phyloP scores from a whole-genome alignment of 768 basidiomycete genomes.

The Atractiella rhizophila region DNA sequence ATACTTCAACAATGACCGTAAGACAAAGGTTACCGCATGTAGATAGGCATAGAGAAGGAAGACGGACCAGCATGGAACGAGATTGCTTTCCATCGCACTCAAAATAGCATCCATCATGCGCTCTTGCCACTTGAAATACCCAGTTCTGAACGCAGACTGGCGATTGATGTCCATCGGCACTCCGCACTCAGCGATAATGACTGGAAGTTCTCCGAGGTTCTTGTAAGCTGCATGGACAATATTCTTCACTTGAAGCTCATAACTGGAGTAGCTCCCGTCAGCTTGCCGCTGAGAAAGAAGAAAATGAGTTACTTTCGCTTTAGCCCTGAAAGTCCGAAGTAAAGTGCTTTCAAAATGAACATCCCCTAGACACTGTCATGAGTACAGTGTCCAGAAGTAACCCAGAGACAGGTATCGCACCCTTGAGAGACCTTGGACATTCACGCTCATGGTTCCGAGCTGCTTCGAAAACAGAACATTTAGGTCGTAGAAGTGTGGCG shows the following conservation, averaged over 20 bases:
- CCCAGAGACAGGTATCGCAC: conserved; percentile 25
- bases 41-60: neutral
- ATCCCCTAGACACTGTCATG: too few species aligned
- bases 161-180: conserved; percentile 90
- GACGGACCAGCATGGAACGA: conserved; percentile 47
- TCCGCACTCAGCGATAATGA: conserved; percentile 76
- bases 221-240: conserved; percentile 44
- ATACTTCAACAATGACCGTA: conserved; percentile 29
- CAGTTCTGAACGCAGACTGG: conserved; percentile 41
- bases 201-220: conserved; percentile 52
- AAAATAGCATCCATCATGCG: conserved; percentile 90
- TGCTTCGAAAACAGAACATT: conserved; percentile 59
- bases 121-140: conserved; percentile 55
- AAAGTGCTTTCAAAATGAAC: too few species aligned
- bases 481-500: conserved; percentile 78
- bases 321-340: too few species aligned
- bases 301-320: neutral
- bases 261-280: too few species aligned
- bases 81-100: conserved; percentile 45
- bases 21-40: neutral
- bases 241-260: conserved; percentile 49
- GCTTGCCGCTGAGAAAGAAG: too few species aligned
- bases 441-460: conserved; percentile 62
- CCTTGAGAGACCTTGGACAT: conserved; percentile 73
- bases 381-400: neutral